Percentiles rank a stretch among this genome's conserved stretches.
Evolutionary conservation across 257 asterid genomes (phyloP).

Genomic region (Dorcoceras hygrometricum): DNA sequence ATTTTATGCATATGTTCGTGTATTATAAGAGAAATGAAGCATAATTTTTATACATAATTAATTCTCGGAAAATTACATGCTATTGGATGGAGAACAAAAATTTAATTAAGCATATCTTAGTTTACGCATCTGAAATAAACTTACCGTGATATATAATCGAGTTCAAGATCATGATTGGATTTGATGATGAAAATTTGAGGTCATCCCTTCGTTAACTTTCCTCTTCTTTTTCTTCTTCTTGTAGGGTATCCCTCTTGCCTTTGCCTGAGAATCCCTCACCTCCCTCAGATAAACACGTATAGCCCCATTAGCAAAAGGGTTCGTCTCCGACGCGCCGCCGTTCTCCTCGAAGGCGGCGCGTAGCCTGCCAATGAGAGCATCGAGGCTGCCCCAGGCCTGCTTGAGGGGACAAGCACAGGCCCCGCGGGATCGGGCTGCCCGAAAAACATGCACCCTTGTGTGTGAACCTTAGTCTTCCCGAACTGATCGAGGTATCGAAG

Average conservation of each 20-base stretch:
- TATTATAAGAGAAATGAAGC: neutral
- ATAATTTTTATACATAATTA: too few relatives aligned
- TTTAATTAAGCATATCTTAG: neutral
- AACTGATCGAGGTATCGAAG: constrained; percentile 77
- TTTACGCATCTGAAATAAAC: constrained; percentile 14
- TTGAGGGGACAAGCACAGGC: constrained; percentile 64
- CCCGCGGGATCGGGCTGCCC: constrained; percentile 81
- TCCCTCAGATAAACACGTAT: constrained; percentile 67
- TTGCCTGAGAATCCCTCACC: constrained; percentile 71
- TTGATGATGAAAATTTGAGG: constrained; percentile 35
- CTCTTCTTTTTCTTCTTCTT: constrained; percentile 81
- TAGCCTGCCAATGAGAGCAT: constrained; percentile 77
- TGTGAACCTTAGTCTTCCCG: constrained; percentile 86
- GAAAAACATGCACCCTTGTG: constrained; percentile 61
- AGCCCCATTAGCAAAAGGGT: constrained; percentile 83
- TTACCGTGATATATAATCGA: constrained; percentile 24
- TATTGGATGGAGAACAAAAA: too few relatives aligned
- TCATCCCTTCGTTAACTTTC: constrained; percentile 31
- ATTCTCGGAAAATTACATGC: neutral
- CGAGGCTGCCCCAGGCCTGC: constrained; percentile 96
- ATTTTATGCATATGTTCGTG: neutral
- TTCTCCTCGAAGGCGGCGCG: constrained; percentile 87
- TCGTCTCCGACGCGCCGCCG: constrained; percentile 67
- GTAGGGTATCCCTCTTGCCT: constrained; percentile 81
- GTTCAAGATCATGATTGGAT: constrained; percentile 33